A percentile compares a stretch with the other conserved stretches of the same genome.
These are phyloP conservation scores for Cyanidioschyzon merolae DNA, from an alignment of 23 red algal species.

Conservation along the genomic window DNA sequence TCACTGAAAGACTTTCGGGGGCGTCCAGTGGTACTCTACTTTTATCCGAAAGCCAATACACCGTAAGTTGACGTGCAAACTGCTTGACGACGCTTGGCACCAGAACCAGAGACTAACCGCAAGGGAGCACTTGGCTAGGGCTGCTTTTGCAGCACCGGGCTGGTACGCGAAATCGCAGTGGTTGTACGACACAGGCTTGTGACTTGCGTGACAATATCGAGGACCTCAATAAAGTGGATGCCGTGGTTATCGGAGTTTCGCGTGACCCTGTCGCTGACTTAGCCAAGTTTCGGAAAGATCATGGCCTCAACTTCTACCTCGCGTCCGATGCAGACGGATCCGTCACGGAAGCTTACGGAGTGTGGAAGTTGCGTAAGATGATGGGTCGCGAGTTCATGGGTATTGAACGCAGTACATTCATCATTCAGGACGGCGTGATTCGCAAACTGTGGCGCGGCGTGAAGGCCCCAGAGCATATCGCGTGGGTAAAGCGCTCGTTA, in stretches of 20 bases:
- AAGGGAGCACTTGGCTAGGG: neutral
- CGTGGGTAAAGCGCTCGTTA: constrained; percentile 25
- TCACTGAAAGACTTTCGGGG: constrained; percentile 15
- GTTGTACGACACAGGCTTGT: constrained; percentile 41
- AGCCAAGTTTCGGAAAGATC: constrained; percentile 29
- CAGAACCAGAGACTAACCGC: constrained; percentile 1
- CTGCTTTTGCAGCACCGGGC: neutral
- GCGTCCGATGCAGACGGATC: constrained; percentile 38
- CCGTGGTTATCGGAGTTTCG: constrained; percentile 38
- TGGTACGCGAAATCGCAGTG: neutral
- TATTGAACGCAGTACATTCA: constrained; percentile 31
- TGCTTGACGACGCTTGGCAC: neutral
- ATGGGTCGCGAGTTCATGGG: constrained; percentile 21
- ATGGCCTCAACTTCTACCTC: constrained; percentile 33
- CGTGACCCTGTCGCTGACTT: constrained; percentile 36
- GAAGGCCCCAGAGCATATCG: constrained; percentile 30
- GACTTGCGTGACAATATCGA: constrained; percentile 33
- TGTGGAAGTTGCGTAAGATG: constrained; percentile 37
- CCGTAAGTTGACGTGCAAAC: constrained; percentile 7
- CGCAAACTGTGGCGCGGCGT: constrained; percentile 43
- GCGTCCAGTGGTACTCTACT: constrained; percentile 31
- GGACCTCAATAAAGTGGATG: constrained; percentile 13
- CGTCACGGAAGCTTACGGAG: constrained; percentile 42
- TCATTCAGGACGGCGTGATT: constrained; percentile 44
- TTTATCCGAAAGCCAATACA: constrained; percentile 47